Conservation (phyloP, 2,329 filamentous ascomycete species). For the Cytospora schulzeri region DNA sequence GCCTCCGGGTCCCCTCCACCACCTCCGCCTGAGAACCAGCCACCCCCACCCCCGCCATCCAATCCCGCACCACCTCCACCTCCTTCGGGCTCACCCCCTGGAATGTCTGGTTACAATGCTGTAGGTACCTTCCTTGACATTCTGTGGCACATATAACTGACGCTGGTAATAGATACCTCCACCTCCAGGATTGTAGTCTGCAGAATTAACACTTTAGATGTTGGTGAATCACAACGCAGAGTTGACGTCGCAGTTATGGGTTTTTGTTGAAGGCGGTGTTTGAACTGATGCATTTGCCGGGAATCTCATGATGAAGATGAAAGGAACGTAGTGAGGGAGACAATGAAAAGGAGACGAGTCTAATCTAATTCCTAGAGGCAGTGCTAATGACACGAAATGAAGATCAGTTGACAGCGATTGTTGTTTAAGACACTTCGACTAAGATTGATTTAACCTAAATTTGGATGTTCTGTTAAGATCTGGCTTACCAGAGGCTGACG, state of each 20-base stretch:
- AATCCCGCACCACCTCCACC: conserved; percentile 59
- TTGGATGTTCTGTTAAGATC: background rate
- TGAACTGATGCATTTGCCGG: background rate
- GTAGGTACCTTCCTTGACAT: conserved; percentile 48
- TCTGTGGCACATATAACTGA: conserved; percentile 27
- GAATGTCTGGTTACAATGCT: conserved; percentile 60
- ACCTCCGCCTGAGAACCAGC: conserved; percentile 51
- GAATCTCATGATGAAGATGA: background rate
- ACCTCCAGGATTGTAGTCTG: conserved; percentile 54
- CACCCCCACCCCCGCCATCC: conserved; percentile 64
- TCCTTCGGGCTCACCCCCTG: conserved; percentile 55
- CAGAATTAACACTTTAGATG: background rate
- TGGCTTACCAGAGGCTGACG: background rate
- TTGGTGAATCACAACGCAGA: background rate
- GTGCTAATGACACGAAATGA: background rate
- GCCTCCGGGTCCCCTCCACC: conserved; percentile 58
- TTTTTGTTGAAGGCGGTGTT: background rate
- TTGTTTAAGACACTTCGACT: background rate
- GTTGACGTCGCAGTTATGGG: background rate
- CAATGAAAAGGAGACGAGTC: background rate
- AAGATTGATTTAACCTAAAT: background rate
- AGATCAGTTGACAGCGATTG: background rate
- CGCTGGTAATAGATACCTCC: conserved; percentile 50
- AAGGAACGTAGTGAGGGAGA: background rate
- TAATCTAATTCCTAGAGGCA: background rate